Evolutionary conservation across 257 asterid genomes (phyloP), one percentile per base, ranked within the genome.

Genomic region (Primulina huaijiensis): DNA sequence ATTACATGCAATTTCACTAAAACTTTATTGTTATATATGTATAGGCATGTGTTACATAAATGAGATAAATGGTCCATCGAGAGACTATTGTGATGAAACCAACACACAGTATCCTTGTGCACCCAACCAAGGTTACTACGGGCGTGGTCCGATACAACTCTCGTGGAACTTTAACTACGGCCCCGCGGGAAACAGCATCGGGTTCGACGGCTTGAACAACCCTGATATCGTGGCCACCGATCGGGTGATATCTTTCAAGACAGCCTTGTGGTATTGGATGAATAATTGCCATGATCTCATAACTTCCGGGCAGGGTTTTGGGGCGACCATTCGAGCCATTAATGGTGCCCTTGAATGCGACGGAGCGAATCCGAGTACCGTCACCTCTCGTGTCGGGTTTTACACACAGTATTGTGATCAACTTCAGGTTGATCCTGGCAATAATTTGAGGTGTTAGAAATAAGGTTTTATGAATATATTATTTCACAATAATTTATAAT

Each of bases 121-220:
- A 29, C 50, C 62, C 27, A 40, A 40, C n/a, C 52, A 53, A 40
- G 17, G 5, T 21, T 67, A 67, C 62, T 50, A 67, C 72, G 72
- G 72, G 9, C 62, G 72, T 4, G 72, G 72, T n/a, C 72, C 72
- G 5, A 46, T 67, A 33, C 72, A 67, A 52, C 72, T 67, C 16
- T 67, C 72, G 11, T 67, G 72, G 72, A 67, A 67, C 20, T 67
- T 43, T 61, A 67, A 67, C 43, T 67, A 67, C 9, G 72, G 72
- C 16, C 62, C 72, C 6, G 72, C 72, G 9, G 72, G 72, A 3
- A 21, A 50, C 10, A 50, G 62, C 62, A 21, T 67, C 38, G 40
- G 40, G 1, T 67, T 67, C 56, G 62, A 67, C 43, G 63, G 72
- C 31, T 17, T 67, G 37, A 50, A 50, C 40, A 43, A 46, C 56